Evolutionary conservation across 2,329 filamentous ascomycete species (phyloP).

Genomic region (Cytospora piceae): DNA sequence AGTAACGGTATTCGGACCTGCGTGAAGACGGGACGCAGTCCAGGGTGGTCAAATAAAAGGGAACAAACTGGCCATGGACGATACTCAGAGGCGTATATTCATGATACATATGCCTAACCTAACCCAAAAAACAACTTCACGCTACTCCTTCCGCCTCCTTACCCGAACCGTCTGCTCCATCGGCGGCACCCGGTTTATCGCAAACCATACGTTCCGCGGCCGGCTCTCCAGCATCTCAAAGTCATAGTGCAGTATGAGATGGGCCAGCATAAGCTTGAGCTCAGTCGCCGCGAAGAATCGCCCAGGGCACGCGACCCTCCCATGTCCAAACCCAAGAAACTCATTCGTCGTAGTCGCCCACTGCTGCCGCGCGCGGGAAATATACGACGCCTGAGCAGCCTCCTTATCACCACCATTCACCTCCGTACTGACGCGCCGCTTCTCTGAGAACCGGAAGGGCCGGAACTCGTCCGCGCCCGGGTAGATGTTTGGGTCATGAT

Average conservation of each 20-base stretch:
- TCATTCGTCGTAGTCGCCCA: conserved; percentile 31
- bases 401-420: conserved; percentile 2
- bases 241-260: conserved; percentile 36
- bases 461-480: conserved; percentile 40
- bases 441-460: conserved; percentile 42
- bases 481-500: conserved; percentile 41
- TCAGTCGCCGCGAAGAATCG: conserved; percentile 44
- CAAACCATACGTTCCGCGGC: conserved; percentile 24
- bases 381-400: conserved; percentile 8
- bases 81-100: background rate
- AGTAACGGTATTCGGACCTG: conserved; percentile 63
- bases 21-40: conserved; percentile 1
- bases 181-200: conserved; percentile 28
- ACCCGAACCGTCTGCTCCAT: conserved; percentile 22
- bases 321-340: conserved; percentile 43
- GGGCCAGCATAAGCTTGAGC: conserved; percentile 40
- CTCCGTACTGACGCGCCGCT: background rate
- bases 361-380: conserved; percentile 27
- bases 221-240: conserved; percentile 32
- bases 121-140: background rate
- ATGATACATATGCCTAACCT: background rate
- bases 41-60: background rate
- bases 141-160: conserved; percentile 17
- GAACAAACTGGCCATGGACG: background rate
- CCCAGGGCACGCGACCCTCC: conserved; percentile 44